Evolutionary conservation across 2,329 filamentous ascomycete genomes (phyloP), one percentile per base, ranked within the genome.

Genomic region (Claviceps monticola): DNA sequence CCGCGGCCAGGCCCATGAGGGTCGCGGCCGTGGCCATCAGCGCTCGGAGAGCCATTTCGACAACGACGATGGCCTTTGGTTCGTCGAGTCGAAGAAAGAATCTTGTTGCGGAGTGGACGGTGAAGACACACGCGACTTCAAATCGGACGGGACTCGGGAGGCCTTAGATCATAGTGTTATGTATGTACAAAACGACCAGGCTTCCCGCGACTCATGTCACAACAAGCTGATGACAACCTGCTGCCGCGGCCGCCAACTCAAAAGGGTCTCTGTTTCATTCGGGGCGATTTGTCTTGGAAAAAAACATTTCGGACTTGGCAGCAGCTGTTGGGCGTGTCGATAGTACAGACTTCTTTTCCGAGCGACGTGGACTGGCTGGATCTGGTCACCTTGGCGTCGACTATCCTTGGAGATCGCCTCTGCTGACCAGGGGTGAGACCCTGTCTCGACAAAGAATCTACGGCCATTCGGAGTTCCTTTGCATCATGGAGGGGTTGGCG

Each of bases 21-120:
- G 63, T 59, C 51, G 66, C 60, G 55, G 64, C 60, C 52, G 66
- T 60, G 50, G 66, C 46, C 51, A 68, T 53, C 52, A 66, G 37
- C 23, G 57, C 55, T 21, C 57, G 50, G 41, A 63, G 49, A 49
- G 55, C 44, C 60, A 61, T 66, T 58, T 60, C 62, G 37, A 17
- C 54, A 46, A 49, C 38, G 16, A 42, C 16, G 23, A n/a, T 8
- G 19, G 43, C 46, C 21, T 37, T 50, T 44, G 16, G 5, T 41
- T 21, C 7, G 46, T 34, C 42, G 21, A 36, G 37, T 23, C 26
- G 14, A 44, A 13, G 36, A 5, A 29, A 29, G 6, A 34, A 34
- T 34, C 29, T 23, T 50, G 23, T 26, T n/a, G 29, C 23, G 14
- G 23, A 23, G 36, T 29, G 43, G 29, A 45, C 26, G 23, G 43